Evolutionary conservation across 257 asterid species (phyloP).

Genomic region (Fraxinus americana): DNA sequence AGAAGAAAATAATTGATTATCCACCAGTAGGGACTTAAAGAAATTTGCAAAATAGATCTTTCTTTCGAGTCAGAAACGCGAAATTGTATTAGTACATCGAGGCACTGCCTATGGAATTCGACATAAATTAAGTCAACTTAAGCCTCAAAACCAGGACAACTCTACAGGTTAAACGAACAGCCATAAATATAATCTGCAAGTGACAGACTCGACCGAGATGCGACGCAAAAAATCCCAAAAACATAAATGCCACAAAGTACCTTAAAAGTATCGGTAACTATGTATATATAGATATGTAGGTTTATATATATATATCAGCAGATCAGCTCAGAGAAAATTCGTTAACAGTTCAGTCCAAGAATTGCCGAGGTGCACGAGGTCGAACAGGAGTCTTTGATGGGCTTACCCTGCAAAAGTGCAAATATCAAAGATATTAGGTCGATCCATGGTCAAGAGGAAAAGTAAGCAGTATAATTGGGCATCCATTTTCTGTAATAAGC

Average conservation of each 20-base stretch:
- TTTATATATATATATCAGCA: conserved; percentile 28
- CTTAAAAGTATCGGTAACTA: conserved; percentile 42
- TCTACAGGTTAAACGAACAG: conserved; percentile 50
- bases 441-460: not conserved
- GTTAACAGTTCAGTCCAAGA: conserved; percentile 43
- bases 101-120: conserved; percentile 41
- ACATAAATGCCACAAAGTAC: conserved; percentile 45
- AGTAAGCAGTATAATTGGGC: not conserved
- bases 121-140: conserved; percentile 42
- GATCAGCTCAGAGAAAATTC: conserved; percentile 32
- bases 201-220: conserved; percentile 38
- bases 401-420: conserved; percentile 56
- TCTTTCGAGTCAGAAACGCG: conserved; percentile 24
- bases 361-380: conserved; percentile 43
- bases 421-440: not conserved
- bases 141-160: conserved; percentile 53
- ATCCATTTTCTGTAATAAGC: not conserved
- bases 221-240: conserved; percentile 22
- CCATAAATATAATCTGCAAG: conserved; percentile 34
- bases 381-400: conserved; percentile 62
- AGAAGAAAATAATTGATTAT: not conserved
- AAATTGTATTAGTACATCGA: conserved; percentile 28
- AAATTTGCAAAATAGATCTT: conserved; percentile 13
- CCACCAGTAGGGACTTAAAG: not conserved
- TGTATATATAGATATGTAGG: conserved; percentile 33